A percentile compares a stretch with the other conserved stretches of the same genome.
These are phyloP conservation scores for Pneumocystis canis DNA, from an alignment of 1,139 yeast genomes.

Conservation along the genomic window DNA sequence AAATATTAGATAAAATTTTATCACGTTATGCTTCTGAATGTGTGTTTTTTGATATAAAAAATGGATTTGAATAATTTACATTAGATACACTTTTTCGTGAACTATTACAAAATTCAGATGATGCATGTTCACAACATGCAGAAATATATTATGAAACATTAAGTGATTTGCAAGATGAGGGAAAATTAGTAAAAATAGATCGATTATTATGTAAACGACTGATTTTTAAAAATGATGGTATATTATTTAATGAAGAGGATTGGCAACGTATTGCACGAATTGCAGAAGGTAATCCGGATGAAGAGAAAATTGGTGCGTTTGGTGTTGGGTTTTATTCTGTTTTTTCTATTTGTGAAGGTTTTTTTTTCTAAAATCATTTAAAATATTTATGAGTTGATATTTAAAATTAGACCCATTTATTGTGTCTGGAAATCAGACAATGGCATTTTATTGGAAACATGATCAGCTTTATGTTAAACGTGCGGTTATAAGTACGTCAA, in stretches of 20 bases:
- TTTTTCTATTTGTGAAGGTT: constrained; percentile 82
- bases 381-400: constrained; percentile 11
- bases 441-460: constrained; percentile 28
- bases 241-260: constrained; percentile 26
- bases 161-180: background rate
- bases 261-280: constrained; percentile 30
- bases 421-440: background rate
- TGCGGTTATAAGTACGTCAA: constrained; percentile 17
- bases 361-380: no score
- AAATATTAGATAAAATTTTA: constrained; percentile 7
- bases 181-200: background rate
- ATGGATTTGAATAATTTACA: background rate
- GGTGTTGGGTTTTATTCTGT: constrained; percentile 99
- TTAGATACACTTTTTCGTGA: constrained; percentile 10
- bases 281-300: constrained; percentile 52
- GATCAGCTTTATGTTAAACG: constrained; percentile 28
- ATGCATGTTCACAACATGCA: constrained; percentile 27
- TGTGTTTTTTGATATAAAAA: background rate
- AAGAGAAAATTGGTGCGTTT: constrained; percentile 96
- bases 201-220: constrained; percentile 1
- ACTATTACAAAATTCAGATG: constrained; percentile 25
- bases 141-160: constrained; percentile 19
- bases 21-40: constrained; percentile 10
- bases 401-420: background rate
- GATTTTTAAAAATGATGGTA: constrained; percentile 24